Evolutionary conservation across 2,329 filamentous ascomycete species (phyloP).

Genomic region (Phyllachora maydis): DNA sequence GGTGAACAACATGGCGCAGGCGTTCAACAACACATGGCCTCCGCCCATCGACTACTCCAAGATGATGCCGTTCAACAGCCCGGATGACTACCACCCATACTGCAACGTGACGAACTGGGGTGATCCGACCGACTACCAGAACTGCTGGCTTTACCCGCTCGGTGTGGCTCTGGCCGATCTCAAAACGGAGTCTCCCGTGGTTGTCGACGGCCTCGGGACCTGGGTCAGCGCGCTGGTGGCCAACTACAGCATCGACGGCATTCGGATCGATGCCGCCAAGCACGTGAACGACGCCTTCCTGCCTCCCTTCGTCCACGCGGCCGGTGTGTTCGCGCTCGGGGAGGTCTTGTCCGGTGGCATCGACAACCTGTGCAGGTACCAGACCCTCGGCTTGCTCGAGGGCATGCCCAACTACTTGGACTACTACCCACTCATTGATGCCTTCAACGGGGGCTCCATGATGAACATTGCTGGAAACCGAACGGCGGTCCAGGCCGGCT

Average conservation of each 20-base stretch:
- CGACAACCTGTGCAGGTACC: conserved; percentile 19
- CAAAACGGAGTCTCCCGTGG: conserved; percentile 26
- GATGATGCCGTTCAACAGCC: conserved; percentile 34
- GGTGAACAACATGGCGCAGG: conserved; percentile 33
- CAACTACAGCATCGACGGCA: conserved; percentile 15
- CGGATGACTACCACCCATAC: conserved; percentile 40
- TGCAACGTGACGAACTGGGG: conserved; percentile 33
- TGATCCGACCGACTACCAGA: conserved; percentile 22
- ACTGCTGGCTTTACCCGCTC: conserved; percentile 29
- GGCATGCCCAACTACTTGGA: conserved; percentile 36
- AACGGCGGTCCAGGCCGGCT: conserved; percentile 12
- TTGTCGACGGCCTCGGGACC: conserved; percentile 25
- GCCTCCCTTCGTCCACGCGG: conserved; percentile 18
- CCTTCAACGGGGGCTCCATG: conserved; percentile 16
- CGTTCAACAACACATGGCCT: too few species aligned
- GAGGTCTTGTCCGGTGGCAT: conserved; percentile 27
- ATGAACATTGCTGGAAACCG: conserved; percentile 17
- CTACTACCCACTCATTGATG: conserved; percentile 18
- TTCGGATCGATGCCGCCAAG: conserved; percentile 28
- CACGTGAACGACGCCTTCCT: conserved; percentile 27
- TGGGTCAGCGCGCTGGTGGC: conserved; percentile 6
- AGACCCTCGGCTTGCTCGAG: conserved; percentile 25
- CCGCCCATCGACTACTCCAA: conserved; percentile 27
- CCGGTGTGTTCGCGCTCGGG: conserved; percentile 26
- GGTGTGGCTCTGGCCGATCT: conserved; percentile 40